phyloP scores from a whole-genome alignment of 148 eudicot genomes.

The Hydrangea macrophylla region DNA sequence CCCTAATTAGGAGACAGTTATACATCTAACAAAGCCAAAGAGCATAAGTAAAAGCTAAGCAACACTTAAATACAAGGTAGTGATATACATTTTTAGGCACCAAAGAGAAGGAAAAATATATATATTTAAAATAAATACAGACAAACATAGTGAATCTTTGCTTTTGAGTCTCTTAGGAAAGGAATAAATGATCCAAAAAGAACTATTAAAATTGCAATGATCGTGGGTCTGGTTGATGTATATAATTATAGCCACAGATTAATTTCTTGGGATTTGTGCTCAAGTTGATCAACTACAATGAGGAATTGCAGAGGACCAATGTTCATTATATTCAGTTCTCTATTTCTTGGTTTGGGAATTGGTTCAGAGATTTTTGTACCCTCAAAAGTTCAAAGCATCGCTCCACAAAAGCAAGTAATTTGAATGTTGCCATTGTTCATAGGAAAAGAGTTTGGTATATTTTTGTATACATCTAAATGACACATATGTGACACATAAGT shows the following conservation, averaged over 20 bases:
- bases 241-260: background rate
- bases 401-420: constrained; percentile 24
- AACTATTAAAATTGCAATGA: constrained; percentile 9
- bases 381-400: constrained; percentile 21
- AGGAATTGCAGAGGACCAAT: background rate
- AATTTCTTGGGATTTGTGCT: background rate
- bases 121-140: background rate
- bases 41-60: constrained; percentile 22
- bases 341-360: constrained; percentile 14
- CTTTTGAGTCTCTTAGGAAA: constrained; percentile 27
- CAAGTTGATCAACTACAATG: constrained; percentile 11
- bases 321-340: constrained; percentile 2
- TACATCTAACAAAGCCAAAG: constrained; percentile 12
- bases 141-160: constrained; percentile 14
- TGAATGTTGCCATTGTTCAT: too few species aligned
- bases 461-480: too few species aligned
- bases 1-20: constrained; percentile 13
- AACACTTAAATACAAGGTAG: constrained; percentile 1
- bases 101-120: background rate
- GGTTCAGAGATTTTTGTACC: background rate
- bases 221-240: background rate
- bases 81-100: background rate
- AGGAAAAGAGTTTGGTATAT: too few species aligned
- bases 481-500: too few species aligned
- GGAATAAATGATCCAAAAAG: constrained; percentile 15